Percentiles rank a stretch among this genome's conserved stretches.
Evolutionary conservation across 768 basidiomycete genomes (phyloP).

Genomic region (Kwoniella botswanensis): DNA sequence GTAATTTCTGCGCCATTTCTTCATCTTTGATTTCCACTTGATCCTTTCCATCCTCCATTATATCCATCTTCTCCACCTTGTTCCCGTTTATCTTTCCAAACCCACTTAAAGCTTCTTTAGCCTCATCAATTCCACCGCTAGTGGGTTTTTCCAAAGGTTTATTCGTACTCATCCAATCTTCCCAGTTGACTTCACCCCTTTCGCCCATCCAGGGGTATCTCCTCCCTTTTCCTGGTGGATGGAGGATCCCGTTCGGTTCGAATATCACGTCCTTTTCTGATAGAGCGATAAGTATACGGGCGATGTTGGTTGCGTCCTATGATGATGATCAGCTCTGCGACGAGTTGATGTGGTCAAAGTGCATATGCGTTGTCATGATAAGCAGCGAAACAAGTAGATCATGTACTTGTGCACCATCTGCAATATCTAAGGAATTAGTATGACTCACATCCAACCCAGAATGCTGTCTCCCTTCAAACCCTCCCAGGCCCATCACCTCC

Average conservation of each 20-base stretch:
- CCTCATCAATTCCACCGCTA: slow-evolving; percentile 9
- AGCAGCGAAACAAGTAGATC: too few relatives aligned
- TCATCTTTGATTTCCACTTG: neutral
- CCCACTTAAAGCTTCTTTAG: neutral
- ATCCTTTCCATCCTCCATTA: neutral
- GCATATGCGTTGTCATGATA: too few relatives aligned
- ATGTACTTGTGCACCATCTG: neutral
- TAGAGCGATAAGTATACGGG: slow-evolving; percentile 79
- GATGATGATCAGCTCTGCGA: too few relatives aligned
- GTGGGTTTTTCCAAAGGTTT: slow-evolving; percentile 2
- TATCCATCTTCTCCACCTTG: neutral
- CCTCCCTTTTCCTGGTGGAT: slow-evolving; percentile 24
- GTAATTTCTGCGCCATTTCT: neutral
- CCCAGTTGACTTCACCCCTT: slow-evolving; percentile 48
- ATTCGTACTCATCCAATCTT: slow-evolving; percentile 37
- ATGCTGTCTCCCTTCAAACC: slow-evolving; percentile 83
- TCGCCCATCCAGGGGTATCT: slow-evolving; percentile 55
- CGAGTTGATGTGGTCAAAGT: too few relatives aligned
- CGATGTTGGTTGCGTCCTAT: slow-evolving; percentile 88
- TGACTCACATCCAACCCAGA: slow-evolving; percentile 82
- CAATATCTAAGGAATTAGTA: neutral
- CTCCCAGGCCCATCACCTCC: slow-evolving; percentile 69
- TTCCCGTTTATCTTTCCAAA: neutral
- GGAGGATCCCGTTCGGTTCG: slow-evolving; percentile 66
- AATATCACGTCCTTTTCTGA: slow-evolving; percentile 70